Evolutionary conservation across 306 rosid genomes (phyloP).

Genomic region (Sicyos edulis): DNA sequence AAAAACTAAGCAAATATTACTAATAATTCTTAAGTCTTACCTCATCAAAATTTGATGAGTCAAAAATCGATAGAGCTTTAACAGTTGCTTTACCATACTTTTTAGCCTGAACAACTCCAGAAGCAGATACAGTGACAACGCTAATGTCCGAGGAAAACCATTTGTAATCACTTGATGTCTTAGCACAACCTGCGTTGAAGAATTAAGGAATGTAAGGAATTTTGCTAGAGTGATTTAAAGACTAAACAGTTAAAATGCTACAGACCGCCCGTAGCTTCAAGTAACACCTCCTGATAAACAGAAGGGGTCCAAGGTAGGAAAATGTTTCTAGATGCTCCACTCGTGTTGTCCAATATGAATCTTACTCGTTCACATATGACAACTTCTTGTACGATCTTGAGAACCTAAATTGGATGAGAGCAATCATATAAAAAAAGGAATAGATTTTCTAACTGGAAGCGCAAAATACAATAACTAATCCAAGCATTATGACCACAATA

Average conservation of each 20-base stretch:
- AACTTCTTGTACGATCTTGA: slow-evolving; percentile 62
- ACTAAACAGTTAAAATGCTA: slow-evolving; percentile 31
- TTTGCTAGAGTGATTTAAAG: slow-evolving; percentile 26
- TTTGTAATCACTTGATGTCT: slow-evolving; percentile 59
- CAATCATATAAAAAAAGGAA: not conserved
- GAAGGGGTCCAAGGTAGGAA: slow-evolving; percentile 78
- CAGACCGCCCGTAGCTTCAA: slow-evolving; percentile 77
- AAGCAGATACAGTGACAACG: slow-evolving; percentile 60
- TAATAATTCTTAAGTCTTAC: slow-evolving; percentile 34
- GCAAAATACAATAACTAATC: not conserved
- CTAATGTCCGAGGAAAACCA: slow-evolving; percentile 77
- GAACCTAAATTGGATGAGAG: slow-evolving; percentile 32
- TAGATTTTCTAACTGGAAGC: not conserved
- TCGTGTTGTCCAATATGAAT: slow-evolving; percentile 44
- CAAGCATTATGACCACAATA: not conserved
- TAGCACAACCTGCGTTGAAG: slow-evolving; percentile 64
- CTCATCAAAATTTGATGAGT: slow-evolving; percentile 78
- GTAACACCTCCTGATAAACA: slow-evolving; percentile 77
- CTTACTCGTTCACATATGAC: slow-evolving; percentile 66
- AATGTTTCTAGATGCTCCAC: slow-evolving; percentile 33
- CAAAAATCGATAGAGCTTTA: slow-evolving; percentile 60
- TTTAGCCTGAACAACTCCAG: slow-evolving; percentile 83
- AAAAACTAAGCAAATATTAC: slow-evolving; percentile 6
- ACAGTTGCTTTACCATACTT: slow-evolving; percentile 82
- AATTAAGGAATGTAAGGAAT: slow-evolving; percentile 21